phyloP scores from a whole-genome alignment of 768 basidiomycete species.

The Pleurotus djamor region DNA sequence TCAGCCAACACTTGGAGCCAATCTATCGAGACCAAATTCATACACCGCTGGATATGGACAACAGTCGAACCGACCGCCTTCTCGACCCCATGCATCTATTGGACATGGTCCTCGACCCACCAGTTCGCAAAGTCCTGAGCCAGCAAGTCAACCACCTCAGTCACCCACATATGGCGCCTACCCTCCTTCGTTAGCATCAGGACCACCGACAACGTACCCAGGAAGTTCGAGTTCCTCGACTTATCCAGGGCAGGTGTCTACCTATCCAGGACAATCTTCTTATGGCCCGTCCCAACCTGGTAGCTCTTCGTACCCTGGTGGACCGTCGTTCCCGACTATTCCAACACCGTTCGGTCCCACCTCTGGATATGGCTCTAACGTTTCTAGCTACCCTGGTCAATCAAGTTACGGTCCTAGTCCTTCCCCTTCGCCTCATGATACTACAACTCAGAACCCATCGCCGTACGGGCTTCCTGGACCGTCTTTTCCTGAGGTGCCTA shows the following conservation, averaged over 20 bases:
- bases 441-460: neutral
- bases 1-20: neutral
- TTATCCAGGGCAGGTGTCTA: slow-evolving; percentile 14
- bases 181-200: slow-evolving; percentile 13
- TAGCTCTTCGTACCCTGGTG: slow-evolving; percentile 12
- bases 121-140: slow-evolving; percentile 1
- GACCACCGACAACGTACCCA: slow-evolving; percentile 19
- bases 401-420: neutral
- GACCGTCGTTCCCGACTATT: neutral
- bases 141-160: neutral
- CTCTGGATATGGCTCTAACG: neutral
- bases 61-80: neutral
- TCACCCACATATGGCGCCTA: neutral
- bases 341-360: neutral
- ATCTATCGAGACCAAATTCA: slow-evolving; percentile 1
- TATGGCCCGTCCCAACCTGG: slow-evolving; percentile 5
- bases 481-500: slow-evolving; percentile 10
- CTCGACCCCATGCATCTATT: slow-evolving; percentile 1
- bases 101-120: neutral
- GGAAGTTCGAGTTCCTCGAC: slow-evolving; percentile 9
- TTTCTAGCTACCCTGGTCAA: neutral
- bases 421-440: neutral
- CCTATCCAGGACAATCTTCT: slow-evolving; percentile 11
- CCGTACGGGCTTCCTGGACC: slow-evolving; percentile 4
- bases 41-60: slow-evolving; percentile 5